phyloP scores from a whole-genome alignment of 2,329 filamentous ascomycete genomes.

The Aspergillus hiratsukae region DNA sequence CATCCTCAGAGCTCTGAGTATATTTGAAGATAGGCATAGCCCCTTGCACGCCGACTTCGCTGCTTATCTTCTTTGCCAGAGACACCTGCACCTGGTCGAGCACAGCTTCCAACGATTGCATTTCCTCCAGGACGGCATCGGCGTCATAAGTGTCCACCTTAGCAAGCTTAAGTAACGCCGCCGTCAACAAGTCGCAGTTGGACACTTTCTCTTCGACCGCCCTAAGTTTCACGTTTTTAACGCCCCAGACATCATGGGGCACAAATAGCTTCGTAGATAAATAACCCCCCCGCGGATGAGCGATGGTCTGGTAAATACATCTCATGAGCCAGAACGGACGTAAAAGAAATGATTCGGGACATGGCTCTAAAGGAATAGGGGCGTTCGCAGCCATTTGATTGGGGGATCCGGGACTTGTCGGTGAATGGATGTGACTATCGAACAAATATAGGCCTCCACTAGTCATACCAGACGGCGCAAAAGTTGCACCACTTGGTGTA shows the following conservation, averaged over 20 bases:
- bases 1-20: conserved; percentile 46
- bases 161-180: conserved; percentile 76
- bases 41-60: conserved; percentile 80
- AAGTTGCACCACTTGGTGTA: conserved; percentile 62
- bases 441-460: conserved; percentile 74
- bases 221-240: conserved; percentile 89
- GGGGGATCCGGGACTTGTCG: conserved; percentile 59
- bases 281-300: conserved; percentile 87
- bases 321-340: conserved; percentile 98
- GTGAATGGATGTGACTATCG: conserved; percentile 73
- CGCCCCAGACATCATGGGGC: conserved; percentile 86
- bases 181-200: conserved; percentile 85
- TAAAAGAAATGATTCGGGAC: conserved; percentile 82
- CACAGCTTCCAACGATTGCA: conserved; percentile 81
- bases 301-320: conserved; percentile 85
- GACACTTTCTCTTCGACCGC: conserved; percentile 89
- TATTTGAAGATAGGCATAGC: conserved; percentile 70
- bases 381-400: conserved; percentile 59
- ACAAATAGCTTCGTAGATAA: conserved; percentile 88
- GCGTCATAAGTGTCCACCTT: conserved; percentile 85
- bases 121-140: conserved; percentile 87
- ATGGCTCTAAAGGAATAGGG: conserved; percentile 80
- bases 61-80: conserved; percentile 81
- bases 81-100: conserved; percentile 78
- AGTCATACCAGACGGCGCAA: conserved; percentile 52